Conservation (phyloP, 164 flowering plant species). For the Paratinospora sagittata region DNA sequence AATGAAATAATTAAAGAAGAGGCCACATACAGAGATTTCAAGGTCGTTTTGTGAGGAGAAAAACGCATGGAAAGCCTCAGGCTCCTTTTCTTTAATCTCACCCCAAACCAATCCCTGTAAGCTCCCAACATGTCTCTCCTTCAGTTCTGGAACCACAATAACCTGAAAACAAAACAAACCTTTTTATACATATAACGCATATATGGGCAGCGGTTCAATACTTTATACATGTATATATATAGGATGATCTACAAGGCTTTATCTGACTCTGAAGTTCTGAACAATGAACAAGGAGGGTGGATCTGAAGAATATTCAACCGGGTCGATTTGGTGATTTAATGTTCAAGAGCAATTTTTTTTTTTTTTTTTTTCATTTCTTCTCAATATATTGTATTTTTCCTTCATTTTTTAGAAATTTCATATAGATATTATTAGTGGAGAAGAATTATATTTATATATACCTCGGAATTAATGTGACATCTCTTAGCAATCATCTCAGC, state of each 20-base stretch:
- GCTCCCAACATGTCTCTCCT: slow-evolving; percentile 30
- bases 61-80: slow-evolving; percentile 29
- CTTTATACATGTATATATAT: too few species aligned
- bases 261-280: too few species aligned
- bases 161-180: slow-evolving; percentile 13
- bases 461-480: slow-evolving; percentile 21
- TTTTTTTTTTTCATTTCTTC: too few species aligned
- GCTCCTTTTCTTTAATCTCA: slow-evolving; percentile 27
- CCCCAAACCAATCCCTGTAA: slow-evolving; percentile 25
- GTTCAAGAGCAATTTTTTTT: too few species aligned
- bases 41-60: slow-evolving; percentile 24
- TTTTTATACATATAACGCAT: too few species aligned
- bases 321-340: too few species aligned
- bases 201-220: too few species aligned
- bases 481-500: slow-evolving; percentile 19
- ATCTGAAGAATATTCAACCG: not conserved
- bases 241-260: not conserved
- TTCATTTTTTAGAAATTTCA: not conserved
- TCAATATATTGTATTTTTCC: not conserved
- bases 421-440: not conserved
- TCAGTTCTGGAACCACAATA: slow-evolving; percentile 24
- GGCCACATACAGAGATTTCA: slow-evolving; percentile 22
- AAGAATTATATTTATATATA: too few species aligned
- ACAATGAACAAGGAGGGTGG: not conserved
- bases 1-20: too few species aligned